Percentiles rank a stretch among this genome's conserved stretches.
phyloP scores from a whole-genome alignment of 2,329 filamentous ascomycete genomes.

The Neocatenulostroma microsporum region DNA sequence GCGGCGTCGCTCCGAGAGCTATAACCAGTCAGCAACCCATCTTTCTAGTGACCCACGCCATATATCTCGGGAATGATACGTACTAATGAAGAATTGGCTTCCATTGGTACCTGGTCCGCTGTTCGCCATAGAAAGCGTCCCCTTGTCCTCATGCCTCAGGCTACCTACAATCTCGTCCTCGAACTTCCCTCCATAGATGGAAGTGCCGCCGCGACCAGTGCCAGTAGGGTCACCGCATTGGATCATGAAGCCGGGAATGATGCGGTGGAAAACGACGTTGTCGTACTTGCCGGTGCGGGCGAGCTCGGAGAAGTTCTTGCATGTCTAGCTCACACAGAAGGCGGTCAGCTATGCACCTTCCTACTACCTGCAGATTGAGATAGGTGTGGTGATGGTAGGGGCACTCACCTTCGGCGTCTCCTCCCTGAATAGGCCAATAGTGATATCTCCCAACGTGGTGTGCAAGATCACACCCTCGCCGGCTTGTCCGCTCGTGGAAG shows the following conservation, averaged over 20 bases:
- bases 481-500: conserved; percentile 9
- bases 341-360: background rate
- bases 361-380: background rate
- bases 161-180: conserved; percentile 77
- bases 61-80: no score
- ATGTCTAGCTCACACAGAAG: no score
- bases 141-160: conserved; percentile 69
- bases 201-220: conserved; percentile 53
- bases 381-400: background rate
- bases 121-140: conserved; percentile 89
- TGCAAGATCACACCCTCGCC: conserved; percentile 25
- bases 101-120: conserved; percentile 88
- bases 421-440: conserved; percentile 24
- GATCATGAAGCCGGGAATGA: conserved; percentile 90
- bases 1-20: conserved; percentile 80
- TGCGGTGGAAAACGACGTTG: conserved; percentile 31
- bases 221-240: conserved; percentile 49
- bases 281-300: conserved; percentile 29
- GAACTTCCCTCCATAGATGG: conserved; percentile 84
- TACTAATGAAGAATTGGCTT: conserved; percentile 96
- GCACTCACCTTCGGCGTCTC: conserved; percentile 25
- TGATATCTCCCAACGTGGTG: conserved; percentile 30
- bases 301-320: conserved; percentile 30
- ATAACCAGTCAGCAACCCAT: no score
- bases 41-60: no score